phyloP scores from a whole-genome alignment of 164 flowering plant genomes.

The Nymphaea colorata region DNA sequence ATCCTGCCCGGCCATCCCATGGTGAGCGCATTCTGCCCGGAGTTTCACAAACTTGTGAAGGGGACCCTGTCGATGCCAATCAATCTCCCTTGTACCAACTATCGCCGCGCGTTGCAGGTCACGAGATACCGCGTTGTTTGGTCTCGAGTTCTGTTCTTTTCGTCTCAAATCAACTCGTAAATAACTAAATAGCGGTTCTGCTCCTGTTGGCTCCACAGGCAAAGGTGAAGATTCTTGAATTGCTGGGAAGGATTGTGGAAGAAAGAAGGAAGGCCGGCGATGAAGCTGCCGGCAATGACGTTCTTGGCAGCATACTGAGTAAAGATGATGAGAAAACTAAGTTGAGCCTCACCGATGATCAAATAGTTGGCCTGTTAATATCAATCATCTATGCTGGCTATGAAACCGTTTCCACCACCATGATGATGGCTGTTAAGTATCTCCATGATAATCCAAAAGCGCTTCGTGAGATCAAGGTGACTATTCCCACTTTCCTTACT shows the following conservation, averaged over 20 bases:
- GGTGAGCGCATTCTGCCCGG: conserved; percentile 42
- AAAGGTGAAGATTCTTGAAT: conserved; percentile 30
- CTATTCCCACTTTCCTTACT: too few relatives aligned
- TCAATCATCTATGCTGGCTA: conserved; percentile 59
- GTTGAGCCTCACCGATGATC: conserved; percentile 37
- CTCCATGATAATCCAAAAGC: conserved; percentile 63
- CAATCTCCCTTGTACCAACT: conserved; percentile 83
- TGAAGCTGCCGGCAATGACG: conserved; percentile 21
- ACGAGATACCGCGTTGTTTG: too few relatives aligned
- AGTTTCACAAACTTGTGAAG: conserved; percentile 68
- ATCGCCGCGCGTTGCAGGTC: conserved; percentile 58
- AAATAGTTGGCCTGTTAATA: conserved; percentile 53
- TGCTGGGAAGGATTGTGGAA: conserved; percentile 27
- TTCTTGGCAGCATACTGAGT: conserved; percentile 40
- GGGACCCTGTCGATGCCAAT: conserved; percentile 88
- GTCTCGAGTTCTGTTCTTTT: neutral
- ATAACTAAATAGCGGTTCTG: too few relatives aligned
- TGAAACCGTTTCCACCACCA: conserved; percentile 63
- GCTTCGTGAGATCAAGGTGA: conserved; percentile 53
- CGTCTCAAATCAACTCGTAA: neutral
- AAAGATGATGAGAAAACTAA: conserved; percentile 19
- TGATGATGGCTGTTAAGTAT: conserved; percentile 69
- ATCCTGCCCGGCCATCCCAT: conserved; percentile 27
- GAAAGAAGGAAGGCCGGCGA: conserved; percentile 37
- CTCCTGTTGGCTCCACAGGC: conserved; percentile 26